phyloP scores from a whole-genome alignment of 2,329 filamentous ascomycete species.

The Helotiales sp. region DNA sequence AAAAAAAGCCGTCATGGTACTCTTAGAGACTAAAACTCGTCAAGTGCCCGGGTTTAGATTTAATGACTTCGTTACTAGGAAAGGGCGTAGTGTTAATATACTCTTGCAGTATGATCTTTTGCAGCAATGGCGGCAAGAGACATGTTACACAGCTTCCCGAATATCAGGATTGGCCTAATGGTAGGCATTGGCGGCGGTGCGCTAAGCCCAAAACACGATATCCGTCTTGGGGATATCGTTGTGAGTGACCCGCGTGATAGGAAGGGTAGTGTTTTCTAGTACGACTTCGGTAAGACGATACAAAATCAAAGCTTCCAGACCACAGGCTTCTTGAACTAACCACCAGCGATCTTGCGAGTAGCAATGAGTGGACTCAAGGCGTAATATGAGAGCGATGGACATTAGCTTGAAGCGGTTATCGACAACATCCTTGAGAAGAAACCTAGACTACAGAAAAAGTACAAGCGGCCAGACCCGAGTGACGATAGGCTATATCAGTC shows the following conservation, averaged over 20 bases:
- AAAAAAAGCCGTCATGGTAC: constrained; percentile 26
- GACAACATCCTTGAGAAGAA: constrained; percentile 35
- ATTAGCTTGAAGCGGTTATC: constrained; percentile 33
- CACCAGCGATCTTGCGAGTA: constrained; percentile 33
- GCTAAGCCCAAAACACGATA: constrained; percentile 30
- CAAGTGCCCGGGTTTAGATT: not conserved
- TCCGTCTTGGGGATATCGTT: constrained; percentile 41
- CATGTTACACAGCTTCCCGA: constrained; percentile 30
- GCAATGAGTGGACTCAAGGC: constrained; percentile 36
- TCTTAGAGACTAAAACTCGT: constrained; percentile 9
- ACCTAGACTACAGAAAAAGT: constrained; percentile 38
- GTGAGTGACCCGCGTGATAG: constrained; percentile 26
- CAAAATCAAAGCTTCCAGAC: constrained; percentile 26
- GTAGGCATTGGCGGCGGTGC: constrained; percentile 31
- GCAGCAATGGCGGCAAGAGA: constrained; percentile 30
- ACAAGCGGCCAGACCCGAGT: constrained; percentile 34
- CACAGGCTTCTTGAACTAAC: constrained; percentile 32
- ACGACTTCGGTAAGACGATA: constrained; percentile 29
- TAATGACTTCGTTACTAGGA: not conserved
- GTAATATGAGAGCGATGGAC: constrained; percentile 29
- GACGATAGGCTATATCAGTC: constrained; percentile 42
- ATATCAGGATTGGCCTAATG: constrained; percentile 26
- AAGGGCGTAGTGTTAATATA: not conserved
- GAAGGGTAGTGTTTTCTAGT: constrained; percentile 29
- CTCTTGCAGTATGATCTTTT: constrained; percentile 14